Conservation (phyloP, 148 eudicot genomes). For the Amaranthus palmeri region DNA sequence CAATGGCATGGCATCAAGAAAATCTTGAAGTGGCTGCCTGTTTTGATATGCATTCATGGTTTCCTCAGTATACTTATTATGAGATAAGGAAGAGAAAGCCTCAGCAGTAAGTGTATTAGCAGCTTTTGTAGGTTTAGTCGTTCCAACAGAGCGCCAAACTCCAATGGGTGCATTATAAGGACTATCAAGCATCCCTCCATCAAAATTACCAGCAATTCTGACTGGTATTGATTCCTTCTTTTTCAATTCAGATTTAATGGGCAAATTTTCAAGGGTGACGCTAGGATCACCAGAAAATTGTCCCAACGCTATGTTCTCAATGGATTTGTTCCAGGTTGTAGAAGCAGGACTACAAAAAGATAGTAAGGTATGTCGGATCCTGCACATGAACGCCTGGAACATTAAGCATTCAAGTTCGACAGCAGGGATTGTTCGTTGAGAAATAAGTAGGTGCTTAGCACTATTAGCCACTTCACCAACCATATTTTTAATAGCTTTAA, state of each 20-base stretch:
- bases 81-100: conserved; percentile 38
- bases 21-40: conserved; percentile 75
- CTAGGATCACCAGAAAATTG: conserved; percentile 57
- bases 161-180: conserved; percentile 77
- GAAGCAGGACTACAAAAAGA: conserved; percentile 42
- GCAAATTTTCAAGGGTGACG: conserved; percentile 40
- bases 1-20: conserved; percentile 76
- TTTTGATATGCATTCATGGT: conserved; percentile 54
- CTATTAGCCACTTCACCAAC: conserved; percentile 33
- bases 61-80: conserved; percentile 63
- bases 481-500: conserved; percentile 33
- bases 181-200: conserved; percentile 64
- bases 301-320: conserved; percentile 40
- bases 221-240: conserved; percentile 83
- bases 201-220: conserved; percentile 90
- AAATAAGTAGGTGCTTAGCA: conserved; percentile 41
- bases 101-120: conserved; percentile 41
- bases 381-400: conserved; percentile 91
- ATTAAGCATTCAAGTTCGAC: conserved; percentile 79
- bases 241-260: conserved; percentile 59
- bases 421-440: conserved; percentile 64
- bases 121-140: conserved; percentile 64
- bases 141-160: conserved; percentile 95
- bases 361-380: conserved; percentile 64
- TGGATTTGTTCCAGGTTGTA: conserved; percentile 37